Evolutionary conservation across 2,329 filamentous ascomycete genomes (phyloP).

Genomic region (Colletotrichum musae): DNA sequence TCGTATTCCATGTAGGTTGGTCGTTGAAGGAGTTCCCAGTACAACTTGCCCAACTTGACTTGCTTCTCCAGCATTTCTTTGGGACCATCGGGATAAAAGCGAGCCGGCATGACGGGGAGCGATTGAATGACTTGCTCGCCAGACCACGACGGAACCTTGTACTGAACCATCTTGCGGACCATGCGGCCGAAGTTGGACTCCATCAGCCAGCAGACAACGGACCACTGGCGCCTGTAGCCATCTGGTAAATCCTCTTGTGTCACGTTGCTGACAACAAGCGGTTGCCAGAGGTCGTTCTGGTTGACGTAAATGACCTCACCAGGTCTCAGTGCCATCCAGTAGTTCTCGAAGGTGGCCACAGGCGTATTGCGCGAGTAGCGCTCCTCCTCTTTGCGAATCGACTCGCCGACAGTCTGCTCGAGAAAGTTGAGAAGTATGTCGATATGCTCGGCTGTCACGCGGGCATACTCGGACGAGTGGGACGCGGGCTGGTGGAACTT

Average conservation of each 20-base stretch:
- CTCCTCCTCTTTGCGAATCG: constrained; percentile 57
- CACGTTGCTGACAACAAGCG: constrained; percentile 58
- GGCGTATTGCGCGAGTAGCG: constrained; percentile 55
- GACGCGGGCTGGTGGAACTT: constrained; percentile 56
- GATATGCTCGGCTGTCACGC: constrained; percentile 59
- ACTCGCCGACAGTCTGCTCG: constrained; percentile 53
- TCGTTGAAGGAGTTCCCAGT: constrained; percentile 63
- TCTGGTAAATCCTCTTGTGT: constrained; percentile 14
- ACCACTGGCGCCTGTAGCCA: constrained; percentile 5
- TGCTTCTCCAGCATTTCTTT: constrained; percentile 54
- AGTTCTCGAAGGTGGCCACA: constrained; percentile 60
- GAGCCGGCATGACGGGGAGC: constrained; percentile 58
- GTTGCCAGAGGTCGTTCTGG: constrained; percentile 56
- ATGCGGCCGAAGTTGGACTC: constrained; percentile 52
- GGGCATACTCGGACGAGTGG: constrained; percentile 58
- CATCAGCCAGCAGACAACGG: constrained; percentile 60
- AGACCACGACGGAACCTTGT: constrained; percentile 54
- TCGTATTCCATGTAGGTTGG: constrained; percentile 64
- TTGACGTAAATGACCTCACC: constrained; percentile 61
- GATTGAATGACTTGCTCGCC: constrained; percentile 60
- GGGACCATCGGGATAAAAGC: constrained; percentile 57
- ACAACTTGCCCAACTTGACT: constrained; percentile 58
- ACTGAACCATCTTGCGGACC: constrained; percentile 54
- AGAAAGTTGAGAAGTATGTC: constrained; percentile 61
- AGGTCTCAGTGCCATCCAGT: constrained; percentile 63